A percentile compares a stretch with the other conserved stretches of the same genome.
Evolutionary conservation across 495 filamentous ascomycete genomes (phyloP).

Genomic region (Physcia stellaris): DNA sequence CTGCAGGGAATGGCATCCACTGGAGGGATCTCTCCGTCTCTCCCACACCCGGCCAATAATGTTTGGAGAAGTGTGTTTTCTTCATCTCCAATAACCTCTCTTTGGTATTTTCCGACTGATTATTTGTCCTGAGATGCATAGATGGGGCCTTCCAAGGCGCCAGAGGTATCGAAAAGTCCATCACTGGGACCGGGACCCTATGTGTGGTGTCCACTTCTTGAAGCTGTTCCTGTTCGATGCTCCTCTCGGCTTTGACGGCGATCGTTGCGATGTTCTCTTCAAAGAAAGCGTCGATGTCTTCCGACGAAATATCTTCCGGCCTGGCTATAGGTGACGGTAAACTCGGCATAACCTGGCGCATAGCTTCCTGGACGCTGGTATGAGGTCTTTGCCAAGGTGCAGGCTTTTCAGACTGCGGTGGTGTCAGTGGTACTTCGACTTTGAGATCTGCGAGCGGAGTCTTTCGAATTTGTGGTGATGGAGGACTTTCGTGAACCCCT

Average conservation of each 20-base stretch:
- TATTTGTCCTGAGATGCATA: conserved; percentile 55
- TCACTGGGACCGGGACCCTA: conserved; percentile 40
- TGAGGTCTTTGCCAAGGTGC: conserved; percentile 20
- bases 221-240: conserved; percentile 48
- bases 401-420: conserved; percentile 11
- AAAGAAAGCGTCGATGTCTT: conserved; percentile 26
- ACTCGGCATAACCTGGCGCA: conserved; percentile 16
- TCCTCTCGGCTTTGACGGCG: conserved; percentile 26
- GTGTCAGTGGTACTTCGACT: conserved; percentile 22
- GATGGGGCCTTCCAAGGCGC: conserved; percentile 36
- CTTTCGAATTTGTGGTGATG: conserved; percentile 14
- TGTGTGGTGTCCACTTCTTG: conserved; percentile 40
- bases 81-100: conserved; percentile 64
- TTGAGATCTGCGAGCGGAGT: conserved; percentile 22
- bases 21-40: conserved; percentile 13
- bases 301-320: conserved; percentile 15
- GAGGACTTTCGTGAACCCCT: conserved; percentile 9
- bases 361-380: conserved; percentile 24
- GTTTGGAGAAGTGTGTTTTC: conserved; percentile 65
- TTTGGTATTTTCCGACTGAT: conserved; percentile 66
- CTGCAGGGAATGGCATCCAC: conserved; percentile 25
- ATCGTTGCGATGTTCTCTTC: conserved; percentile 29
- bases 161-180: conserved; percentile 44
- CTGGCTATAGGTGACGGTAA: conserved; percentile 13
- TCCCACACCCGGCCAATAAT: conserved; percentile 9